Base-by-base conservation (phyloP, 2,329 filamentous ascomycete genomes). In the Diaporthe eres region DNA sequence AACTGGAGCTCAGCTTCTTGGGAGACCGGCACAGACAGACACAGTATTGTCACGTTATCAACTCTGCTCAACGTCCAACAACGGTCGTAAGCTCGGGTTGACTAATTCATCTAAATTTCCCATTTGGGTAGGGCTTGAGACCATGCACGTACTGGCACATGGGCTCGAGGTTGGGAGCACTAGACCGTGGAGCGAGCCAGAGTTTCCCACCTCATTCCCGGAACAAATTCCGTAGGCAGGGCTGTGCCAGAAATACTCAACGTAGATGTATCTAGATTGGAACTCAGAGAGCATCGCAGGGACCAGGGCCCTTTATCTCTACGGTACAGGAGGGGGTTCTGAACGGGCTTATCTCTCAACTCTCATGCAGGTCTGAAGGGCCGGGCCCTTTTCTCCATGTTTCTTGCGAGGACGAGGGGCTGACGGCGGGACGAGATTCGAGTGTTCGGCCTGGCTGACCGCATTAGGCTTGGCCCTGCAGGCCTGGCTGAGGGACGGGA, bases 91-190 rank as follows among this genome's bases (percentile, higher is more conserved):
- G 25, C 47, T 39, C 47, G 65, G 47, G 15, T 25, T 15, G 15
- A 28, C 19, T 19, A 28, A 39, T 7, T 53, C 47, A 68, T 19
- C 65, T 34, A 53, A 28, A 39, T 53, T 68, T 68, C 44, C 71
- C 22, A 72, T 39, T 51, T 44, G 6, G 71, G 71, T 53, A 39
- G 57, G 58, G 55, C 42, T 72, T 63, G 71, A 63, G 71, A 72
- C 34, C 28, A 72, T 72, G 71, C 71, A 61, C 39, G 71, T 72
- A 22, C 25, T 47, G 70, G 70, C 42, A 34, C 17, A 58, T 28
- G 55, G 70, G 19, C 39, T 51, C 19, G 42, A 61, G 70, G 28
- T 51, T 68, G 44, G 31, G 44, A 68, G 63, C 42, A 49, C 42
- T 67, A 37, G 2, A 10, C 31, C 7, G 19, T 34, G 19, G 22